phyloP scores from a whole-genome alignment of 2,329 filamentous ascomycete genomes.

The Albophoma yamanashiensis region DNA sequence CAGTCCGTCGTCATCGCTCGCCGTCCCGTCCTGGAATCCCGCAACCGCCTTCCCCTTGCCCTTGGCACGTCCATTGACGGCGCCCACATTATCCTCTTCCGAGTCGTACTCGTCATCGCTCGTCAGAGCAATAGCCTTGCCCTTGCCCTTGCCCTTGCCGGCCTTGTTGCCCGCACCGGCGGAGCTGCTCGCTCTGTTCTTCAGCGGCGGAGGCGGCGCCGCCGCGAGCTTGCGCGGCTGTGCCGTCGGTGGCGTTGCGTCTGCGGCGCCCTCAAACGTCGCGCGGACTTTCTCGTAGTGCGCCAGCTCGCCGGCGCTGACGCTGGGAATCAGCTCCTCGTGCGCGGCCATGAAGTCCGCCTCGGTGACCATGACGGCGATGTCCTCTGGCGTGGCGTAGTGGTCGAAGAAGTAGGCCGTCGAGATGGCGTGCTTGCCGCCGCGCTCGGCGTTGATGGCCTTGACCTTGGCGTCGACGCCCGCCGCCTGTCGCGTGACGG shows the following conservation, averaged over 20 bases:
- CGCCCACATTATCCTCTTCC: constrained; percentile 19
- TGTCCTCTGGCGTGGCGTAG: constrained; percentile 69
- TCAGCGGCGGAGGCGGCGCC: constrained; percentile 15
- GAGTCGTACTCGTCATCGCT: constrained; percentile 23
- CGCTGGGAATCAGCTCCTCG: constrained; percentile 80
- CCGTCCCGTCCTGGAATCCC: constrained; percentile 41
- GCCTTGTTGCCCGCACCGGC: constrained; percentile 27
- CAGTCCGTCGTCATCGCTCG: constrained; percentile 45
- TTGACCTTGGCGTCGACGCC: constrained; percentile 76
- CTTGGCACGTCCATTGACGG: constrained; percentile 26
- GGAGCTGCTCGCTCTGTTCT: constrained; percentile 5
- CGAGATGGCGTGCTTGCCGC: constrained; percentile 42
- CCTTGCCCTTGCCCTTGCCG: constrained; percentile 20
- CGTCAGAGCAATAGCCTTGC: constrained; percentile 20
- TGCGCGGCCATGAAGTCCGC: constrained; percentile 78
- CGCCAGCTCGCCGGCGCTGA: constrained; percentile 80
- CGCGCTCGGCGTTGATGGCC: constrained; percentile 45
- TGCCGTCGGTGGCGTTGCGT: not conserved
- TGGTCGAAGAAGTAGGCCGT: constrained; percentile 97
- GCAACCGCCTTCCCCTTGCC: constrained; percentile 46
- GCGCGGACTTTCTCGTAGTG: constrained; percentile 82
- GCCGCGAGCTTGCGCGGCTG: constrained; percentile 15
- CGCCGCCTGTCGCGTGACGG: constrained; percentile 81
- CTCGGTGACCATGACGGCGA: constrained; percentile 79
- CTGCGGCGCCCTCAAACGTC: constrained; percentile 60